Evolutionary conservation across 225 moss, liverwort and hornwort species (phyloP), one percentile per base, ranked within the genome.

Genomic region (Ulota crispa): DNA sequence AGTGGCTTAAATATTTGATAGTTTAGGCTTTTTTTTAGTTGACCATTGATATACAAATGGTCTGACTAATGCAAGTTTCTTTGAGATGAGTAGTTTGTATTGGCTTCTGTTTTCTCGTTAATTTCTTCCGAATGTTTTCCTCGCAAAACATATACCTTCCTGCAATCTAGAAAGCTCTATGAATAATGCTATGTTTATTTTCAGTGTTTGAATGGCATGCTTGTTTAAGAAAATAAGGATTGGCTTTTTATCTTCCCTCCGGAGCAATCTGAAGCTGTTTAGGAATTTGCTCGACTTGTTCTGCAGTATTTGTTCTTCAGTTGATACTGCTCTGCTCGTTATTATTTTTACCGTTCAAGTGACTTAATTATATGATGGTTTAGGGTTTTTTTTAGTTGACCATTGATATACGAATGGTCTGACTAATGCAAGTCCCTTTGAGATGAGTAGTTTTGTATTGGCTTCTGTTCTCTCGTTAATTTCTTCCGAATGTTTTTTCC

Each of bases 11-110:
- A n/a, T 72, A 11, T 77, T 3, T 47, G 65, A 64, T 63, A 30
- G n/a, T 26, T 74, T 64, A 75, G 86, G 66, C 34, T n/a, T 77
- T 52, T 59, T 28, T 4, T 8, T 47, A 8, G 54, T 41, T 79
- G n/a, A 75, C 39, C 64, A 28, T 69, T 78, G 74, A 6, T 50
- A 43, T 69, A 24, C 24, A 64, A 70, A 45, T 74, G 16, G 61
- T 68, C 37, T 37, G 28, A 53, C 52, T 53, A 63, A 53, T 63
- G 37, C 11, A 37, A 37, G 3, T 63, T 28, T 9, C 14, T 53
- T 24, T 19, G 34, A 71, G 39, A 30, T 20, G 32, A 55, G 23
- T 30, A 10, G 21, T 37, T 42, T 75, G 66, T 15, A 67, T 34
- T 54, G 24, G 24, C 9, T 81, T 41, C 0, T 64, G 64, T 80